Conservation (phyloP, 176 grass and related monocot genomes). For the Eleusine indica region DNA sequence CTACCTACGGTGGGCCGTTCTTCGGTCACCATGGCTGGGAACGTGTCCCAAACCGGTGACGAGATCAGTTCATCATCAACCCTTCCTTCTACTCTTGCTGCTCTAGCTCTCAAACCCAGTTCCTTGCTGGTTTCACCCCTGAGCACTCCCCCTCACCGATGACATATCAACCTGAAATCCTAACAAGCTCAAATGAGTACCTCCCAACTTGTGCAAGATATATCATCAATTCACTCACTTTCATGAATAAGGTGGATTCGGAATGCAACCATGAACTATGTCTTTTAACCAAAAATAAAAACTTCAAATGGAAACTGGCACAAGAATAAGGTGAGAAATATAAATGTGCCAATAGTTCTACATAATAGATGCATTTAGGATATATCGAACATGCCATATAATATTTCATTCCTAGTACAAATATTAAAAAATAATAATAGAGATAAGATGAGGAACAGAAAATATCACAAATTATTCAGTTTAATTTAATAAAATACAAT, state of each 20-base stretch:
- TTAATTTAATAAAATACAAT: too few species aligned
- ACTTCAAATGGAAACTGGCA: neutral
- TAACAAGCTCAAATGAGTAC: conserved; percentile 10
- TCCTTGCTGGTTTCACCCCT: too few species aligned
- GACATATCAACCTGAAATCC: neutral
- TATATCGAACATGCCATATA: conserved; percentile 11
- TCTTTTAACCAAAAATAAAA: conserved; percentile 15
- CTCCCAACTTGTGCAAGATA: neutral
- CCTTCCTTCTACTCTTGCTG: too few species aligned
- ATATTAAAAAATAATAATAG: neutral
- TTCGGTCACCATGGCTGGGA: too few species aligned
- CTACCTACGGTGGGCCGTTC: too few species aligned
- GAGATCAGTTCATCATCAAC: too few species aligned
- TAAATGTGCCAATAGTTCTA: neutral
- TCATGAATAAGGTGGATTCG: neutral
- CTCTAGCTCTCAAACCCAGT: too few species aligned
- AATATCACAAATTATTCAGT: neutral
- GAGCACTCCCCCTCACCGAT: too few species aligned
- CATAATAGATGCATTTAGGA: conserved; percentile 19
- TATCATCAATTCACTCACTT: conserved; percentile 15
- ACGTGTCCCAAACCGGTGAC: too few species aligned
- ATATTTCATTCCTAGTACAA: conserved; percentile 3
- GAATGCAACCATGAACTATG: conserved; percentile 13
- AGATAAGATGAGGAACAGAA: neutral
- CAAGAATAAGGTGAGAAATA: conserved; percentile 27